phyloP scores from a whole-genome alignment of 768 basidiomycete species.

The Lactarius deliciosus region DNA sequence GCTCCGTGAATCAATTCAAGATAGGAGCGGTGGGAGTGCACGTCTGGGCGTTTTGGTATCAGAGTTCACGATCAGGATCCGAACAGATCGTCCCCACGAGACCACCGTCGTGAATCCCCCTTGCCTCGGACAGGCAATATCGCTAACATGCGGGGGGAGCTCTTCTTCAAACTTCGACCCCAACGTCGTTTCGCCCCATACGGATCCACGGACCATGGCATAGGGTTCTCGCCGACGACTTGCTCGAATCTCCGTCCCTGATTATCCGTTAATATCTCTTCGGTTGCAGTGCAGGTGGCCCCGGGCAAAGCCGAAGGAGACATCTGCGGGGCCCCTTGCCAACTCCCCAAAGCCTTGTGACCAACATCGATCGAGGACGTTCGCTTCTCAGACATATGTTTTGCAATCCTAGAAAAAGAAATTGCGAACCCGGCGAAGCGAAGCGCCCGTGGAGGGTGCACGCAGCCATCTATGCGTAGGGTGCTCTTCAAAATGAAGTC shows the following conservation, averaged over 20 bases:
- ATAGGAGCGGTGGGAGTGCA: not conserved
- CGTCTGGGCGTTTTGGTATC: conserved; percentile 10
- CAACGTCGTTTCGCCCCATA: conserved; percentile 5
- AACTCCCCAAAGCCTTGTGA: conserved; percentile 19
- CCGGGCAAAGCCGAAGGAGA: conserved; percentile 20
- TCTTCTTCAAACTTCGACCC: not conserved
- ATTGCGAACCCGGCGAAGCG: conserved; percentile 1
- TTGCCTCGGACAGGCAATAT: not conserved
- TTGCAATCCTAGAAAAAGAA: conserved; percentile 12
- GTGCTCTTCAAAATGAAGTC: conserved; percentile 3
- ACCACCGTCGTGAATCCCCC: conserved; percentile 1
- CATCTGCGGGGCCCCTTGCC: conserved; percentile 10
- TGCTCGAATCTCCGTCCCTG: not conserved
- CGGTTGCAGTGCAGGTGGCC: conserved; percentile 6
- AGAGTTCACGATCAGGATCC: conserved; percentile 22
- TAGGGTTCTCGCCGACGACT: not conserved
- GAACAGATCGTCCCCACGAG: conserved; percentile 14
- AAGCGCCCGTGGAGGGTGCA: not conserved
- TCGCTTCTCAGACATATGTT: conserved; percentile 9
- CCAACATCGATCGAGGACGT: conserved; percentile 19
- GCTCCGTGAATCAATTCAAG: conserved; percentile 18
- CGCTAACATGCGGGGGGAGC: not conserved
- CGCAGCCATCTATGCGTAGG: not conserved
- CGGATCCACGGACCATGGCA: conserved; percentile 10
- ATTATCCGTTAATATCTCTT: conserved; percentile 4